Percentiles rank a stretch among this genome's conserved stretches.
phyloP scores from a whole-genome alignment of 805 yeast species.

The Grigorovia humatica region DNA sequence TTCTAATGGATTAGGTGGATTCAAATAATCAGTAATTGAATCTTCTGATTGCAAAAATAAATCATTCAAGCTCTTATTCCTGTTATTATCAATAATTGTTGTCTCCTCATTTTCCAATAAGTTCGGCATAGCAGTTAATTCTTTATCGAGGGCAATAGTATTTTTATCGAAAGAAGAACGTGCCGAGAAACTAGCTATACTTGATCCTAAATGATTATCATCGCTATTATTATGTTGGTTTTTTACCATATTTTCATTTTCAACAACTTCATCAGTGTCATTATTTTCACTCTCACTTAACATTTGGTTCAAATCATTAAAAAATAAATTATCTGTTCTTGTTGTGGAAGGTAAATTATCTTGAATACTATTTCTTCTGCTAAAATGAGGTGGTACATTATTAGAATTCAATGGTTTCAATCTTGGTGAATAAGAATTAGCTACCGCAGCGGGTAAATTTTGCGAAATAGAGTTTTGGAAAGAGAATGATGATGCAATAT shows the following conservation, averaged over 20 bases:
- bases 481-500: conserved; percentile 12
- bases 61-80: conserved; percentile 12
- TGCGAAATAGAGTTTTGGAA: conserved; percentile 11
- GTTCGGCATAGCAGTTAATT: conserved; percentile 20
- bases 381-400: neutral
- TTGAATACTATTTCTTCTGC: conserved; percentile 9
- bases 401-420: conserved; percentile 10
- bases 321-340: conserved; percentile 17
- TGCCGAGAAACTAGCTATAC: conserved; percentile 7
- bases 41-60: conserved; percentile 24
- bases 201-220: neutral
- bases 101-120: conserved; percentile 10
- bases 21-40: conserved; percentile 14
- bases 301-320: conserved; percentile 19
- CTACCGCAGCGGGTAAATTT: conserved; percentile 26
- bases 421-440: conserved; percentile 23
- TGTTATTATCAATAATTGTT: neutral
- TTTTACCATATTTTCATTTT: neutral
- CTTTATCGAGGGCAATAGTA: conserved; percentile 3
- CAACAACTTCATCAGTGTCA: conserved; percentile 1
- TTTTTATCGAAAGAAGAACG: conserved; percentile 17
- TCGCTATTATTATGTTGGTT: conserved; percentile 1
- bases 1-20: conserved; percentile 13
- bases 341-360: conserved; percentile 23
- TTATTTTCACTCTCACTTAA: conserved; percentile 6